Base-by-base conservation (phyloP, 345 rosid species). In the Balakata baccata region DNA sequence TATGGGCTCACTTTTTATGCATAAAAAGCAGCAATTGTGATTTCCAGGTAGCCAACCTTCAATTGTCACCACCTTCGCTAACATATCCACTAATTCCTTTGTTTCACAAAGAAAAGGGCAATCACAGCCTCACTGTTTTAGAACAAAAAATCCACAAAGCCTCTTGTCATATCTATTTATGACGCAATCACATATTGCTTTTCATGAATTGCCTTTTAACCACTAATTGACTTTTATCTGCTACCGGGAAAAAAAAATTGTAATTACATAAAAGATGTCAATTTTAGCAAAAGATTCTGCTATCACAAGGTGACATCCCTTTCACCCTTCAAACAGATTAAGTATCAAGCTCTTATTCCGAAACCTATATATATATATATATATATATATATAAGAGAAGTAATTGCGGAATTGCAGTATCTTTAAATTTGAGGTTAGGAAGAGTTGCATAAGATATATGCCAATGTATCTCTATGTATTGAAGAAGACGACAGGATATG, bases 31-130 rank as follows among this genome's bases (percentile, higher is more conserved):
- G 34, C 7, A 43, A 7, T 53, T 47, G 38, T 59, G 60, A 65
- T 57, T 47, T 63, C 39, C 45, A 53, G 68, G 57, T 49, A 64
- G 38, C 53, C 73, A 64, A 64, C 74, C n/a, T 18, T 29, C 34
- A 29, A 29, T 29, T 29, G 34, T 29, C 34, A 29, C 34, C 34
- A 29, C 34, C 34, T 1, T 29, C 34, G 34, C 34, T 29, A 29
- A 29, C 12, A 11, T 20, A 12, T 16, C 11, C n/a, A 51, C 14
- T 51, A 51, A 51, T 14, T 51, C 53, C 25, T 29, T 23, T 59
- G 64, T 5, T 16, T 34, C 45, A 16, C 0, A 1, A 34, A 11
- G 64, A 60, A 60, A 34, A 29, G 0, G 23, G 25, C 9, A 20
- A 7, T 3, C 25, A 58, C 13, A 58, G 37, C 37, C 63, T 7